Base-by-base conservation (phyloP, 2,329 filamentous ascomycete genomes). In the Diaporthe capsici region DNA sequence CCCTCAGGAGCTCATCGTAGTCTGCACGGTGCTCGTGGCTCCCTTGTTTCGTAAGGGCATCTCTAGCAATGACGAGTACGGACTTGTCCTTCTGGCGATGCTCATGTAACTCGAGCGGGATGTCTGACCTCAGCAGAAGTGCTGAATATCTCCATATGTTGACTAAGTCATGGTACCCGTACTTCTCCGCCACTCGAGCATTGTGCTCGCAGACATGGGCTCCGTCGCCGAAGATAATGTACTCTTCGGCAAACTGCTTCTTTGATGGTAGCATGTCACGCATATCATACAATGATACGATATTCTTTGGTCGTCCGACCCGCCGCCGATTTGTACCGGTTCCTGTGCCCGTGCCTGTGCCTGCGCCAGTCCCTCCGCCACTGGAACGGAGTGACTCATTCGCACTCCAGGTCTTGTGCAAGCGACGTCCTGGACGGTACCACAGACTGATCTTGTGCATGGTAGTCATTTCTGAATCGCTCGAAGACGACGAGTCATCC, bases 141-240 rank as follows among this genome's bases (percentile, higher is more conserved):
- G 91, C 93, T 73, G 95, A 88, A 78, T 98, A 93, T 67, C 90
- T 91, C 97, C 97, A 99, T 9, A 98, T 90, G 79, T 95, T 91
- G 37, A 94, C 93, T 42, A 97, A 84, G 78, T 98, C 94, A 20
- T 87, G 83, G 77, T 91, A 90, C 6, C 93, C 94, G 79, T 93
- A 89, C 77, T 91, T 92, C 78, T 92, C 89, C 12, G 96, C 96
- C 61, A 97, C 92, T 1, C 86, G 85, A 12, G 95, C 94, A 82
- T 99, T 99, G 80, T 97, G 93, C 60, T 90, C 88, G 83, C 96
- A 98, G 4, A 98, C 92, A 51, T 93, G 90, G n/a, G 92, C 90
- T 0, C 94, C 93, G 76, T 95, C 92, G 4, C 95, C 95, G 82
- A 97, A 96, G 20, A 98, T 94, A 34, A 90, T 90, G 83, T 98